phyloP scores from a whole-genome alignment of 768 basidiomycete species.

The Strobilomyces confusus region DNA sequence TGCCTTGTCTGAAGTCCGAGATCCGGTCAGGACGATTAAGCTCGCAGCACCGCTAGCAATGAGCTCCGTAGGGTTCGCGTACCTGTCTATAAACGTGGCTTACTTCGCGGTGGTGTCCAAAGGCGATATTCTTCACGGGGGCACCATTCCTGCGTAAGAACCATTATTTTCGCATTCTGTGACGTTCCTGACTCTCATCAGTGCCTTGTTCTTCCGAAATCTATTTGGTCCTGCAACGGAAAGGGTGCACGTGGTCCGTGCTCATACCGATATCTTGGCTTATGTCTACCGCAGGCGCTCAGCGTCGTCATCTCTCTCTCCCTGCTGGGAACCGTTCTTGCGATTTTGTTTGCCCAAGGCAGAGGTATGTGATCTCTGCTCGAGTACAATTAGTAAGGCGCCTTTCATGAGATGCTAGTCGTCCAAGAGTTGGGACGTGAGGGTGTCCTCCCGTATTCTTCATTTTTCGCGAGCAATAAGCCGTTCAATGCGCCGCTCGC shows the following conservation, averaged over 20 bases:
- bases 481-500: constrained; percentile 66
- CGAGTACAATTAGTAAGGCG: background rate
- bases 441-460: constrained; percentile 61
- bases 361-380: constrained; percentile 44
- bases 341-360: constrained; percentile 62
- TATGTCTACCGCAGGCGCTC: constrained; percentile 39
- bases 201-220: background rate
- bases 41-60: constrained; percentile 67
- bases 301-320: constrained; percentile 63
- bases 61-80: constrained; percentile 52
- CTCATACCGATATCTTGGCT: background rate
- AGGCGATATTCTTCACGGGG: constrained; percentile 58
- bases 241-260: background rate
- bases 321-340: constrained; percentile 58
- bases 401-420: constrained; percentile 36
- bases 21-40: constrained; percentile 70
- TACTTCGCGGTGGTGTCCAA: constrained; percentile 75
- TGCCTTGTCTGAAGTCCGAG: constrained; percentile 62
- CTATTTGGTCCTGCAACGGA: background rate
- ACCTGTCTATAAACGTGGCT: constrained; percentile 64
- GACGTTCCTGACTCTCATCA: background rate
- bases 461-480: constrained; percentile 65
- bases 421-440: constrained; percentile 73
- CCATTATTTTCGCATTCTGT: background rate
- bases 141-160: constrained; percentile 38